phyloP scores from a whole-genome alignment of 352 stramenopile species.

The Pythium guiyangense region DNA sequence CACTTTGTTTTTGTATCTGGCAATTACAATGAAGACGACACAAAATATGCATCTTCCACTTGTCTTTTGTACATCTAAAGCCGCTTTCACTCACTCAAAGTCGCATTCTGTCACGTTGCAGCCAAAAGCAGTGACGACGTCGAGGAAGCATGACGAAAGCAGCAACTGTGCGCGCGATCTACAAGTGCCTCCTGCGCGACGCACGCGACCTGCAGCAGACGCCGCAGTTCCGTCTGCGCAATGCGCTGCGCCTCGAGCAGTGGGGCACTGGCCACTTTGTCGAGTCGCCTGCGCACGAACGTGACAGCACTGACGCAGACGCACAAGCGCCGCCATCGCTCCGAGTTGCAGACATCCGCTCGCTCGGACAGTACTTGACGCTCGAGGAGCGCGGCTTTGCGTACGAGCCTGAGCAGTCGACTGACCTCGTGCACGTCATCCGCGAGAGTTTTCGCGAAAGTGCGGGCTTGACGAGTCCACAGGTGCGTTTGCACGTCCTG shows the following conservation, averaged over 20 bases:
- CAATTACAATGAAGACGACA: too few relatives aligned
- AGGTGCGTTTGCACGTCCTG: constrained; percentile 17
- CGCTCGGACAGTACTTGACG: constrained; percentile 39
- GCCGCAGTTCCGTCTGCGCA: constrained; percentile 59
- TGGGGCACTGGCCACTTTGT: constrained; percentile 59
- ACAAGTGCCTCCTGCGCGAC: constrained; percentile 66
- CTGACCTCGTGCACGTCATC: constrained; percentile 37
- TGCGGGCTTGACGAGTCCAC: constrained; percentile 23
- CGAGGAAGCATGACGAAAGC: constrained; percentile 28
- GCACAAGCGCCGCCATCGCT: background rate
- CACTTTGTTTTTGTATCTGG: too few relatives aligned
- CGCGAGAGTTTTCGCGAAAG: constrained; percentile 42
- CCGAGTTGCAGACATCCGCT: constrained; percentile 22
- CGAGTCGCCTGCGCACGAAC: constrained; percentile 8
- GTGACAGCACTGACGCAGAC: background rate
- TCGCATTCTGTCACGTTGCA: too few relatives aligned
- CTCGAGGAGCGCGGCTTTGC: constrained; percentile 36
- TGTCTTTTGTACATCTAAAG: too few relatives aligned
- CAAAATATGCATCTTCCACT: too few relatives aligned
- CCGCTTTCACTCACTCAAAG: too few relatives aligned
- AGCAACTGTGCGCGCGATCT: constrained; percentile 47
- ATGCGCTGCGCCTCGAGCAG: constrained; percentile 46
- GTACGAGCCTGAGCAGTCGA: constrained; percentile 14
- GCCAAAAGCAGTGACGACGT: background rate
- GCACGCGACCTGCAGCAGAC: constrained; percentile 42